Conservation (phyloP, 306 rosid genomes). For the Senna siamea region DNA sequence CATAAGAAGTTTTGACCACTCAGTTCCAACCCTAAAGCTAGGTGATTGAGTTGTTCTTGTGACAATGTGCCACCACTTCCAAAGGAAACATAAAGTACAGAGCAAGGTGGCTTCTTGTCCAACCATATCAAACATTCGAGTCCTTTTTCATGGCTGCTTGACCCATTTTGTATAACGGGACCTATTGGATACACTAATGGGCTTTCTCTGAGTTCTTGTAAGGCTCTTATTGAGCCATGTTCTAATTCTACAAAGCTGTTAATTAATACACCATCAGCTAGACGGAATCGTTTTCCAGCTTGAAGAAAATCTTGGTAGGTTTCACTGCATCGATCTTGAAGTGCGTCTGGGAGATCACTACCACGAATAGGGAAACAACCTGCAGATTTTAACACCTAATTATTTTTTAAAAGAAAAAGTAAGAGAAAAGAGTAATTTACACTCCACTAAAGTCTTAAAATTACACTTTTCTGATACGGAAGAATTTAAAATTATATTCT, state of each 20-base stretch:
- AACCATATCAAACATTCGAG: slow-evolving; percentile 34
- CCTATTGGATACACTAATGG: slow-evolving; percentile 48
- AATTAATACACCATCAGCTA: slow-evolving; percentile 39
- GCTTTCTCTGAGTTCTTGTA: slow-evolving; percentile 5
- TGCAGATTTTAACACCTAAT: not conserved
- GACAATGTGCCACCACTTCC: slow-evolving; percentile 39
- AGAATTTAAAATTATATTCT: too few relatives aligned
- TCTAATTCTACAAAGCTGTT: slow-evolving; percentile 47
- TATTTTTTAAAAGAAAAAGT: not conserved
- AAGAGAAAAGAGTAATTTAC: too few relatives aligned
- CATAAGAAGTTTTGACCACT: slow-evolving; percentile 41
- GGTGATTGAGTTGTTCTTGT: slow-evolving; percentile 37
- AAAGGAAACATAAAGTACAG: slow-evolving; percentile 39
- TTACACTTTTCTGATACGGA: too few relatives aligned
- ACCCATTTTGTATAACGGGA: slow-evolving; percentile 42
- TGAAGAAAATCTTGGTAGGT: slow-evolving; percentile 34
- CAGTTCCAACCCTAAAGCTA: slow-evolving; percentile 44
- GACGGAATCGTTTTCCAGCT: slow-evolving; percentile 29
- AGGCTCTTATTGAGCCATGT: slow-evolving; percentile 26
- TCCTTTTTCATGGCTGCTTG: slow-evolving; percentile 11
- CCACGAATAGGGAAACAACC: slow-evolving; percentile 43
- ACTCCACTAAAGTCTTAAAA: too few relatives aligned
- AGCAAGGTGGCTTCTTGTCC: slow-evolving; percentile 31
- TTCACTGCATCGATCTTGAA: slow-evolving; percentile 34
- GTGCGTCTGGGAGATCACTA: slow-evolving; percentile 37